Evolutionary conservation across 345 rosid species (phyloP).

Genomic region (Kernera saxatilis): DNA sequence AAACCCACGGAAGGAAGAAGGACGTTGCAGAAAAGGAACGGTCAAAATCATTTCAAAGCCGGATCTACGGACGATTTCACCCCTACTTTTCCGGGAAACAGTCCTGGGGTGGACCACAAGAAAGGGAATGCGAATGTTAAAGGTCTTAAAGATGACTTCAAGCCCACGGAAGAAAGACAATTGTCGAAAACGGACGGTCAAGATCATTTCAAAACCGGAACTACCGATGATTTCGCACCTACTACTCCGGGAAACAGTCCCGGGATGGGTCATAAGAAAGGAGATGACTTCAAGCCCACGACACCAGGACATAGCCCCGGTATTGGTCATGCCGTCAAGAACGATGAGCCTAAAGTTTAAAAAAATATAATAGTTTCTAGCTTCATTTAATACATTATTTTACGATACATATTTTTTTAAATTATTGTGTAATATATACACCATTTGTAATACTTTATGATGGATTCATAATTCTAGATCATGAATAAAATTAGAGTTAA

Average conservation of each 20-base stretch:
- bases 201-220: slow-evolving; percentile 6
- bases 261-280: slow-evolving; percentile 25
- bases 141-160: not conserved
- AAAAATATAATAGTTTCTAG: not conserved
- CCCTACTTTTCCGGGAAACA: slow-evolving; percentile 42
- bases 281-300: slow-evolving; percentile 43
- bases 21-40: not conserved
- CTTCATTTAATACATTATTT: slow-evolving; percentile 4
- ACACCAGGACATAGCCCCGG: slow-evolving; percentile 53
- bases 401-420: not conserved
- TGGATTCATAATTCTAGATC: slow-evolving; percentile 25
- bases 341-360: slow-evolving; percentile 33
- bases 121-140: not conserved
- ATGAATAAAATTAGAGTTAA: slow-evolving; percentile 13
- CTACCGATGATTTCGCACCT: slow-evolving; percentile 35
- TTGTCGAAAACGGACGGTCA: not conserved
- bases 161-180: slow-evolving; percentile 1
- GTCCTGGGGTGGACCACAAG: slow-evolving; percentile 44
- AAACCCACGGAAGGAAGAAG: slow-evolving; percentile 6
- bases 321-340: slow-evolving; percentile 38
- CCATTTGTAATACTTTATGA: slow-evolving; percentile 4
- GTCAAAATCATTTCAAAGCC: not conserved
- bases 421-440: not conserved
- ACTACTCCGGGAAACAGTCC: slow-evolving; percentile 28
- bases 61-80: slow-evolving; percentile 31